Conservation (phyloP, 2,329 filamentous ascomycete genomes). For the Zalaria obscura region DNA sequence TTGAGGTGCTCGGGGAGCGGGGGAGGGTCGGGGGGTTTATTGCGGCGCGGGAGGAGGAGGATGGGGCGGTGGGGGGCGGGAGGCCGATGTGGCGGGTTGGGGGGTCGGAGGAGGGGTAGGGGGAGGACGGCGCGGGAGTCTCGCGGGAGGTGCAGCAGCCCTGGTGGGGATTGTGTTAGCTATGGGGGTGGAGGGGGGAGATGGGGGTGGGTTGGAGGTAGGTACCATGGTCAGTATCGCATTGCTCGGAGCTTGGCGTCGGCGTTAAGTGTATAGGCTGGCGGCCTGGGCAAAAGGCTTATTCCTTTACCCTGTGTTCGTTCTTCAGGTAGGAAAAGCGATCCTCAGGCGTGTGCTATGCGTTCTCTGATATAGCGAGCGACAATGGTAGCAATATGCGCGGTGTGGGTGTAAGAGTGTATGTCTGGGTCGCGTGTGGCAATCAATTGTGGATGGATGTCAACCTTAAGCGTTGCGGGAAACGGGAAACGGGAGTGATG, state of each 20-base stretch:
- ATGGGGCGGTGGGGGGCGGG: conserved; percentile 2
- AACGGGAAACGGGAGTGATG: too few species aligned
- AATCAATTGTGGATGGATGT: neutral
- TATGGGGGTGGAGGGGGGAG: neutral
- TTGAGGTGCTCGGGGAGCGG: conserved; percentile 2
- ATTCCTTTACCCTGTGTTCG: neutral
- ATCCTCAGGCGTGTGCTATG: neutral
- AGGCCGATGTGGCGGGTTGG: conserved; percentile 3
- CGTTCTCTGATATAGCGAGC: neutral
- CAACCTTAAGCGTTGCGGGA: too few species aligned
- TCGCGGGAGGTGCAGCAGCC: conserved; percentile 6
- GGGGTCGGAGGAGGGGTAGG: neutral
- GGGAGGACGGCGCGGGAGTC: neutral
- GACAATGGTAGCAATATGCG: too few species aligned
- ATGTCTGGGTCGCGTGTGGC: neutral
- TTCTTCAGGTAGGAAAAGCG: neutral
- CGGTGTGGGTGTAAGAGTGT: neutral
- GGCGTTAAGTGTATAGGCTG: too few species aligned
- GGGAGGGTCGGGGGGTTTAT: conserved; percentile 3
- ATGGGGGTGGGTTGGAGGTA: too few species aligned
- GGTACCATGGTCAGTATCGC: too few species aligned
- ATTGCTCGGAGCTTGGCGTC: too few species aligned
- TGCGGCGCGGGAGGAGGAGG: conserved; percentile 5
- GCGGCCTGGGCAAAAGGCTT: too few species aligned
- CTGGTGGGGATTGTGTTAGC: neutral